Evolutionary conservation across 352 stramenopile species (phyloP).

Genomic region (Globisporangium okanoganense): DNA sequence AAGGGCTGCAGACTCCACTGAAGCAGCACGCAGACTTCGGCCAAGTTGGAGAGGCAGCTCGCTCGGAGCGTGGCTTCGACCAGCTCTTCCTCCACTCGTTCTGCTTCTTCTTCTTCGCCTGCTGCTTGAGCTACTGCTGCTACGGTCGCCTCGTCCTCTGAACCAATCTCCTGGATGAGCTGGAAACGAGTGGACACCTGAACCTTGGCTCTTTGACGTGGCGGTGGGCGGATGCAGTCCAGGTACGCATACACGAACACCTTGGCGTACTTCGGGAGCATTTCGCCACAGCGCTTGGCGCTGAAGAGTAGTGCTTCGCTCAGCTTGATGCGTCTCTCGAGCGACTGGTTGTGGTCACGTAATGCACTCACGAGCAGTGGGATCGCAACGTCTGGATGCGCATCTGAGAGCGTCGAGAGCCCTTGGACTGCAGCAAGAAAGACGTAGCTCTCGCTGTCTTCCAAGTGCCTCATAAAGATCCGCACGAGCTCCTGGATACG

Average conservation of each 20-base stretch:
- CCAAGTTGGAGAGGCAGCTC: conserved; percentile 85
- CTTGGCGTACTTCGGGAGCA: conserved; percentile 63
- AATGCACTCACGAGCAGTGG: conserved; percentile 55
- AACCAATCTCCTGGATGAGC: conserved; percentile 54
- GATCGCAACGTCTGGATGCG: conserved; percentile 59
- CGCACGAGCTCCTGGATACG: conserved; percentile 44
- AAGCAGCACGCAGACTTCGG: conserved; percentile 73
- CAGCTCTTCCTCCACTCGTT: conserved; percentile 25
- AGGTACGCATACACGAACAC: conserved; percentile 80
- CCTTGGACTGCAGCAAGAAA: conserved; percentile 81
- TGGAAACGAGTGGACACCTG: conserved; percentile 24
- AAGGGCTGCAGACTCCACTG: conserved; percentile 74
- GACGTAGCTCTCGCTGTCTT: conserved; percentile 80
- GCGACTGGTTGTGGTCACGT: conserved; percentile 33
- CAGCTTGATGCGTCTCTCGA: conserved; percentile 80
- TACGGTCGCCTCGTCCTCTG: neutral
- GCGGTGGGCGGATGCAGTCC: conserved; percentile 59
- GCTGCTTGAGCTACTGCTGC: neutral
- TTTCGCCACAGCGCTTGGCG: conserved; percentile 72
- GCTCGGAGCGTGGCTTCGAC: conserved; percentile 62
- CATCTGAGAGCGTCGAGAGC: conserved; percentile 54
- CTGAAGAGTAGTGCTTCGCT: conserved; percentile 80
- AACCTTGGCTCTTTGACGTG: neutral
- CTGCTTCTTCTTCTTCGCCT: conserved; percentile 5
- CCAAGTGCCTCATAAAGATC: conserved; percentile 61